phyloP scores from a whole-genome alignment of 2,329 filamentous ascomycete genomes.

The Fusarium praegraminearum region DNA sequence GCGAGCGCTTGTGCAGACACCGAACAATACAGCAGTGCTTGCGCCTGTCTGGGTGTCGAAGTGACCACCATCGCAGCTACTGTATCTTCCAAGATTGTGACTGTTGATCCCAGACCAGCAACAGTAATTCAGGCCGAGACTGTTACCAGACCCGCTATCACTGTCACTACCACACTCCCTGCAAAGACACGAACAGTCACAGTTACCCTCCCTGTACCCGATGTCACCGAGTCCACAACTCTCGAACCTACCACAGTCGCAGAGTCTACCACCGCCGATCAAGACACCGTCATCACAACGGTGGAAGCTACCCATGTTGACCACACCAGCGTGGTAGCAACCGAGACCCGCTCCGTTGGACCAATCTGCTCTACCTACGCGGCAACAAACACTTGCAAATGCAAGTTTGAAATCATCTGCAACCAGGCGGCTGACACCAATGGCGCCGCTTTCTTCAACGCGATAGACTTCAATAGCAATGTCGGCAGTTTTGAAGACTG shows the following conservation, averaged over 20 bases:
- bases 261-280: not conserved
- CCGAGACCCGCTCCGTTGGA: not conserved
- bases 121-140: not conserved
- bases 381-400: not conserved
- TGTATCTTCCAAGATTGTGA: not conserved
- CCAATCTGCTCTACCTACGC: not conserved
- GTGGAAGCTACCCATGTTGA: not conserved
- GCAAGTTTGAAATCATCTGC: not conserved
- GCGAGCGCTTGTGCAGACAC: not conserved
- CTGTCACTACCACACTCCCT: not conserved
- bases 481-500: not conserved
- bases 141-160: not conserved
- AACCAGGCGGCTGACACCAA: fast-evolving
- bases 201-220: not conserved
- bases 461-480: not conserved
- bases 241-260: not conserved
- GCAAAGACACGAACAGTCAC: not conserved
- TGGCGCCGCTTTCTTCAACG: fast-evolving
- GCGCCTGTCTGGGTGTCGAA: not conserved
- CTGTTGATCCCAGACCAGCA: not conserved
- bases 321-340: not conserved
- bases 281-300: fast-evolving
- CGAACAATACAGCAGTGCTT: not conserved
- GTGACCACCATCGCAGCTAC: not conserved
- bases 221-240: not conserved